phyloP scores from a whole-genome alignment of 1,284 basidiomycete species.

The Apiotrichum veenhuisii region DNA sequence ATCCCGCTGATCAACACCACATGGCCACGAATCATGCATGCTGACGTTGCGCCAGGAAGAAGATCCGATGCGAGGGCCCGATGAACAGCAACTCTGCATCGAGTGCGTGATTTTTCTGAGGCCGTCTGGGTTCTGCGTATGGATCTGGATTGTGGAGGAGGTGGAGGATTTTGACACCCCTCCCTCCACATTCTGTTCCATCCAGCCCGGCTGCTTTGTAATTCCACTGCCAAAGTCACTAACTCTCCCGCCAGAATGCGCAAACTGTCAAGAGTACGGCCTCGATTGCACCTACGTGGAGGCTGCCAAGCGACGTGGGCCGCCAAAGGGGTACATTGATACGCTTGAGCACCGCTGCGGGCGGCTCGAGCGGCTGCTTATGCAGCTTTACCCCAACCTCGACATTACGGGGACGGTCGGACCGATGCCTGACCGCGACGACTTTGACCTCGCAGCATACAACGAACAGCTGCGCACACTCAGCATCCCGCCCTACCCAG shows the following conservation, averaged over 20 bases:
- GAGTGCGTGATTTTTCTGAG: not conserved
- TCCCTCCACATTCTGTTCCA: not conserved
- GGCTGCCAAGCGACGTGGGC: slow-evolving; percentile 75
- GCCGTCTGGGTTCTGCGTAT: too few species aligned
- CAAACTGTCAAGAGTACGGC: slow-evolving; percentile 69
- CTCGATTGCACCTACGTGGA: slow-evolving; percentile 70
- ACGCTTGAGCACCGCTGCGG: slow-evolving; percentile 66
- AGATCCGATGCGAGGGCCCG: slow-evolving; percentile 50
- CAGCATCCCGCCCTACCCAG: slow-evolving; percentile 40
- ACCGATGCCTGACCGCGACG: slow-evolving; percentile 63
- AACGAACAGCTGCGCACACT: slow-evolving; percentile 30
- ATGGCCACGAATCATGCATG: not conserved
- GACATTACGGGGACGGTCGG: slow-evolving; percentile 68
- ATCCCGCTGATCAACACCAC: not conserved
- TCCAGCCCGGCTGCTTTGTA: too few species aligned
- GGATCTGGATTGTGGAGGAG: too few species aligned
- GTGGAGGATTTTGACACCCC: too few species aligned
- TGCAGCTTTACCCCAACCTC: slow-evolving; percentile 63
- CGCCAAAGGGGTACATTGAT: slow-evolving; percentile 77
- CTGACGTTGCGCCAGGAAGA: slow-evolving; percentile 27
- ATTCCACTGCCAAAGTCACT: too few species aligned
- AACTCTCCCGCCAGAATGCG: slow-evolving; percentile 54
- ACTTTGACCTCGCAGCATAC: slow-evolving; percentile 58
- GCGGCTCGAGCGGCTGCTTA: slow-evolving; percentile 65
- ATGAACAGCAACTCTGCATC: slow-evolving; percentile 28